These are phyloP conservation scores for Phytopythium helicoides DNA, from an alignment of 352 stramenopile species.

Conservation along the genomic window DNA sequence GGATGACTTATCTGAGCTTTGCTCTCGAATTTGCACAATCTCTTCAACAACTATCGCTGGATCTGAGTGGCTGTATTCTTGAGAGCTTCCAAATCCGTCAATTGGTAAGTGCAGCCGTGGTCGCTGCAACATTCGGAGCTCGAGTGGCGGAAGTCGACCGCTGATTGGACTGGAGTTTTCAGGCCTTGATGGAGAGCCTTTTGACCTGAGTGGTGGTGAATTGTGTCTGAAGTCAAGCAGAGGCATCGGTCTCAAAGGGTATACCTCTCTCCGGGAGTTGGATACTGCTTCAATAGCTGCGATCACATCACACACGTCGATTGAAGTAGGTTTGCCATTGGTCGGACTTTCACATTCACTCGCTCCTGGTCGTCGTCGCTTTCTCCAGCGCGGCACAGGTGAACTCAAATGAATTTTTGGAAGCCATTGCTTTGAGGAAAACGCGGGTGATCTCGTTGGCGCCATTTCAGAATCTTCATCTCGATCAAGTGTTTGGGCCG, in stretches of 20 bases:
- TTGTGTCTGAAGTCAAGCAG: neutral
- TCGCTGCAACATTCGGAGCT: constrained; percentile 39
- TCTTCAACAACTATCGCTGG: constrained; percentile 29
- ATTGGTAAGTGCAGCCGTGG: constrained; percentile 34
- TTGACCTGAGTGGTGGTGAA: neutral
- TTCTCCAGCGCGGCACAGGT: neutral
- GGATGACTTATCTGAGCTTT: constrained; percentile 8
- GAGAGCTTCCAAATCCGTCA: constrained; percentile 1
- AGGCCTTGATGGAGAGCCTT: neutral
- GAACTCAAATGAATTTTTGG: too few relatives aligned
- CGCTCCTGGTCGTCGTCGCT: neutral
- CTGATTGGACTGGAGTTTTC: neutral
- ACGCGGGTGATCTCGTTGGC: too few relatives aligned
- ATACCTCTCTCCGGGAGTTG: too few relatives aligned
- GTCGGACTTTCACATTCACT: neutral
- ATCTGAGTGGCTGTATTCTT: neutral
- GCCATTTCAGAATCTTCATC: too few relatives aligned
- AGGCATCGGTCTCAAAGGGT: too few relatives aligned
- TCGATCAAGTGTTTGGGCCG: too few relatives aligned
- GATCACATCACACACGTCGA: too few relatives aligned
- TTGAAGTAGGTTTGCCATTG: neutral
- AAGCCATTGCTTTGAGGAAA: too few relatives aligned
- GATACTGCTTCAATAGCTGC: too few relatives aligned
- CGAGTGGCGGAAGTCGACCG: constrained; percentile 27
- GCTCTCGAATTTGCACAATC: constrained; percentile 49